Conservation (phyloP, 495 filamentous ascomycete species). For the Mycothermus thermophilus region DNA sequence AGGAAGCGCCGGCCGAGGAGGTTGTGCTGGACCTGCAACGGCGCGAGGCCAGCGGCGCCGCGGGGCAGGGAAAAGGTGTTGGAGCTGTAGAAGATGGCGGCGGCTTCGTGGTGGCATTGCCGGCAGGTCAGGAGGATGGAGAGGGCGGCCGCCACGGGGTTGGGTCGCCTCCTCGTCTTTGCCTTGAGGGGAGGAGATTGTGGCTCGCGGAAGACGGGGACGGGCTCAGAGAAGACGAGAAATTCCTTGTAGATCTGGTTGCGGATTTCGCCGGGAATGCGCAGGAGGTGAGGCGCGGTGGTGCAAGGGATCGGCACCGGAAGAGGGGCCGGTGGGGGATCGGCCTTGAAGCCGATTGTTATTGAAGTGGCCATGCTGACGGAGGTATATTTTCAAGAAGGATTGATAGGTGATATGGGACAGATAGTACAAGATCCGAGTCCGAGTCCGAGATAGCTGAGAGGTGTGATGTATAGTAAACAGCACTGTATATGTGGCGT, state of each 20-base stretch:
- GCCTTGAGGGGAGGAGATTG: background rate
- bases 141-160: background rate
- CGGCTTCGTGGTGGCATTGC: slow-evolving; percentile 6
- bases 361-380: too few relatives aligned
- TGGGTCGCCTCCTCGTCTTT: background rate
- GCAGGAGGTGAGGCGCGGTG: slow-evolving; percentile 1
- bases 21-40: slow-evolving; percentile 8
- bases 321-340: too few relatives aligned
- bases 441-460: too few relatives aligned
- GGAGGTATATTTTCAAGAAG: too few relatives aligned
- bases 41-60: background rate
- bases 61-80: slow-evolving; percentile 4
- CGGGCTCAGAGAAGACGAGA: slow-evolving; percentile 2
- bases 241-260: slow-evolving; percentile 11
- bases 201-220: slow-evolving; percentile 2
- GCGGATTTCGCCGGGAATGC: slow-evolving; percentile 10
- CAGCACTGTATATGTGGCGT: too few relatives aligned
- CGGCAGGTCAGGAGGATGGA: slow-evolving; percentile 6
- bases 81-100: slow-evolving; percentile 9
- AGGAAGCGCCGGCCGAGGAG: slow-evolving; percentile 10
- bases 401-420: too few relatives aligned
- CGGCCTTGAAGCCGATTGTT: too few relatives aligned
- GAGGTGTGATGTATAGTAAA: too few relatives aligned
- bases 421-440: too few relatives aligned
- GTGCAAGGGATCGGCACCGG: too few relatives aligned